Percentiles rank a stretch among this genome's conserved stretches.
Conservation (phyloP, 2,329 filamentous ascomycete species). For the Aspergillus cejpii region DNA sequence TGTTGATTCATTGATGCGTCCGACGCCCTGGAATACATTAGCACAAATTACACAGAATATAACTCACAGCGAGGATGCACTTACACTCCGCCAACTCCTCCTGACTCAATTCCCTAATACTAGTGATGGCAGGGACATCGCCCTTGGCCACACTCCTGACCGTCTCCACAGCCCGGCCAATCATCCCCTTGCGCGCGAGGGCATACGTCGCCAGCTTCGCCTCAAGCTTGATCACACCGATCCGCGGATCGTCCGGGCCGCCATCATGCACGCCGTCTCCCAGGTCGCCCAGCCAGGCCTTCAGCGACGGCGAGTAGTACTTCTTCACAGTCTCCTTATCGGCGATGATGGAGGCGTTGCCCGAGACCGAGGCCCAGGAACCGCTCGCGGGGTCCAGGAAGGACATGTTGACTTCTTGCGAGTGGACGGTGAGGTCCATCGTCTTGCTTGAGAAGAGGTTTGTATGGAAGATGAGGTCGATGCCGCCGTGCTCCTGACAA, state of each 20-base stretch:
- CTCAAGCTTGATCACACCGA: slow-evolving; percentile 72
- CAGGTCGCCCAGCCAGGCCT: slow-evolving; percentile 81
- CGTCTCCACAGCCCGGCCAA: slow-evolving; percentile 62
- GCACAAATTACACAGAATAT: slow-evolving; percentile 8
- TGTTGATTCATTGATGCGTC: slow-evolving; percentile 20
- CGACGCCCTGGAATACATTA: slow-evolving; percentile 24
- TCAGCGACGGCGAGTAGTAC: slow-evolving; percentile 66
- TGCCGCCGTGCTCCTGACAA: slow-evolving; percentile 67
- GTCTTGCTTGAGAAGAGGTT: slow-evolving; percentile 89
- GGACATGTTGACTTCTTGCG: slow-evolving; percentile 67
- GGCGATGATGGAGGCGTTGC: slow-evolving; percentile 61
- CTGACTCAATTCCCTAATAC: slow-evolving; percentile 65
- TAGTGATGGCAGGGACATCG: slow-evolving; percentile 64
- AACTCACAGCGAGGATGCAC: slow-evolving; percentile 10
- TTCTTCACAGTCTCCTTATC: slow-evolving; percentile 63
- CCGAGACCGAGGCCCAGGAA: slow-evolving; percentile 84
- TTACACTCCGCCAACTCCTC: slow-evolving; percentile 57
- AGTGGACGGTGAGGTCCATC: slow-evolving; percentile 65
- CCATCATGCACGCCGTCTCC: slow-evolving; percentile 79
- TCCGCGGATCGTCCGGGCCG: slow-evolving; percentile 70
- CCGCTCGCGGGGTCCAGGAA: slow-evolving; percentile 67
- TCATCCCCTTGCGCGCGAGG: slow-evolving; percentile 54
- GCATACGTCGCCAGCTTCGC: slow-evolving; percentile 67
- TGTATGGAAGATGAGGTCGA: slow-evolving; percentile 83
- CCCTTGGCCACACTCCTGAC: slow-evolving; percentile 70